Evolutionary conservation across 2,329 filamentous ascomycete genomes (phyloP).

Genomic region (Epichloe gansuensis): DNA sequence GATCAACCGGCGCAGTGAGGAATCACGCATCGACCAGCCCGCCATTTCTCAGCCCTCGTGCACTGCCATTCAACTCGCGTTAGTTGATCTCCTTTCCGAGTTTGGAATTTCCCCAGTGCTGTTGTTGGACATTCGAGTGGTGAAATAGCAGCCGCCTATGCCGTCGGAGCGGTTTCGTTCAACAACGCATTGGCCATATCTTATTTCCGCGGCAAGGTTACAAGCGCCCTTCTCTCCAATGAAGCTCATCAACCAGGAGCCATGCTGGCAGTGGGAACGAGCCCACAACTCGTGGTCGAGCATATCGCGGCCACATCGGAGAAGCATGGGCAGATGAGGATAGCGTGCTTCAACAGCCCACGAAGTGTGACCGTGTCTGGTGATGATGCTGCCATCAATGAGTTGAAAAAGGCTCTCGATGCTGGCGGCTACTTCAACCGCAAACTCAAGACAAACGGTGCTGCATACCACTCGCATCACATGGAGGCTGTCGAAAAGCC

Average conservation of each 20-base stretch:
- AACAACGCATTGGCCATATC: neutral
- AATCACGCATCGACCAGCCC: too few relatives aligned
- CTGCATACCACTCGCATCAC: slow-evolving; percentile 12
- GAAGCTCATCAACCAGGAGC: slow-evolving; percentile 5
- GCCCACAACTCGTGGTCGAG: slow-evolving; percentile 5
- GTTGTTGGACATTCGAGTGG: too few relatives aligned
- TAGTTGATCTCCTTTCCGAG: too few relatives aligned
- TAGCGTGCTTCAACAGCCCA: too few relatives aligned
- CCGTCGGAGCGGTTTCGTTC: too few relatives aligned
- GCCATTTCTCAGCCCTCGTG: too few relatives aligned
- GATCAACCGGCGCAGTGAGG: too few relatives aligned
- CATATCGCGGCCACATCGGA: too few relatives aligned
- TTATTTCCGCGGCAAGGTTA: neutral
- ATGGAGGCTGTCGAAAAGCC: slow-evolving; percentile 3
- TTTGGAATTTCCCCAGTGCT: too few relatives aligned
- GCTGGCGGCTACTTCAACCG: slow-evolving; percentile 9
- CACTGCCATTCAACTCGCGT: too few relatives aligned
- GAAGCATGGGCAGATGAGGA: too few relatives aligned
- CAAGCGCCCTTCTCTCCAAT: neutral
- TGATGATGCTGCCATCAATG: slow-evolving; percentile 6
- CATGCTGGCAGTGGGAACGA: slow-evolving; percentile 21
- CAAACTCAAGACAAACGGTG: slow-evolving; percentile 9
- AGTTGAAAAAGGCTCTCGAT: slow-evolving; percentile 8
- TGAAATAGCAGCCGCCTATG: too few relatives aligned
- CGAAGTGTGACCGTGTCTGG: slow-evolving; percentile 7